Base-by-base conservation (phyloP, 2,329 filamentous ascomycete species). In the Diaporthe eres region DNA sequence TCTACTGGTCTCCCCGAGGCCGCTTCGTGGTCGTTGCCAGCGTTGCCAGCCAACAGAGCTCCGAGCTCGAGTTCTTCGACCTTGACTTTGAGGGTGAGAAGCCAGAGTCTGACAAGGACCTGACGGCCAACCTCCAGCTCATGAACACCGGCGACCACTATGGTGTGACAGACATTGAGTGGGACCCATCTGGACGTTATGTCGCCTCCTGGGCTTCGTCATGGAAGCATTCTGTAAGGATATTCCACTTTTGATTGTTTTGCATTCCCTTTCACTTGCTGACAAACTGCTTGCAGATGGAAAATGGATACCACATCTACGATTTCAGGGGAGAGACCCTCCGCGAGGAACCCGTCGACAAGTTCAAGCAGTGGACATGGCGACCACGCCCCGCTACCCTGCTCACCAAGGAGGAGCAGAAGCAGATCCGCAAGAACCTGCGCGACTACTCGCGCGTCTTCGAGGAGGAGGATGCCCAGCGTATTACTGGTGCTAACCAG, bases 231-330 rank as follows among this genome's bases (percentile, higher is more conserved):
- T 90, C 93, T 80, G 96, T 98, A 93, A 88, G 94, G 87, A 65
- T 19, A n/a, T 9, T 10, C 15, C 0, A 31, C 5, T 15, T 28
- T 58, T 28, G 63, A 42, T 37, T 68, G 12, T 10, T 15, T 25
- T 1, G 10, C 75, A 77, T 60, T 81, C 61, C 44, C 72, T 53
- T 34, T 78, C 10, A 78, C 75, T 79, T 61, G 42, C 31, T 67
- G 68, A 28, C 67, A 9, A 42, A 9, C 15, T 53, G 34, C 10
- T 47, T 47, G 67, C 82, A 98, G 95, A 98, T 98, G 95, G 97
- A 99, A 89, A 99, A 98, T 84, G 97, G 97, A 78, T 99, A 98
- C 89, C 96, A 98, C 85, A 88, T 99, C 77, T 98, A 98, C 90
- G 96, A 98, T 84, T 99, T 99, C 91, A 94, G 93, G 84, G 97